Percentiles rank a stretch among this genome's conserved stretches.
Evolutionary conservation across 805 yeast species (phyloP).

Genomic region (Sugiyamaella marilandica): DNA sequence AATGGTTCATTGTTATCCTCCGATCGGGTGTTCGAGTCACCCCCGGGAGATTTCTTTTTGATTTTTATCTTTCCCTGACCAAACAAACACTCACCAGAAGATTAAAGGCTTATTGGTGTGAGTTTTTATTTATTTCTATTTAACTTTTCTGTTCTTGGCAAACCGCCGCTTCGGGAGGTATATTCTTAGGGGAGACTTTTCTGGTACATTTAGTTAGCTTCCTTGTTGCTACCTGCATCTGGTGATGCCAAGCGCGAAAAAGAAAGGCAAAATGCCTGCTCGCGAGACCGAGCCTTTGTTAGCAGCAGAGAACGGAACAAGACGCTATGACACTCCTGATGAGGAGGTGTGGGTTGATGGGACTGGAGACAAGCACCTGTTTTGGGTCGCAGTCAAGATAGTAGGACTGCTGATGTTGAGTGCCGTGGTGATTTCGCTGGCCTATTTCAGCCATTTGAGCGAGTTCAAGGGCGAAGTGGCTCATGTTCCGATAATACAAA

Average conservation of each 20-base stretch:
- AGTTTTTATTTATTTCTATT: neutral
- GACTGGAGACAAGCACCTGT: neutral
- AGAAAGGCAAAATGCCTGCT: conserved; percentile 1
- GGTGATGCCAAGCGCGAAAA: neutral
- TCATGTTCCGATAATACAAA: conserved; percentile 9
- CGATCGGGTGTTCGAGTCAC: conserved; percentile 27
- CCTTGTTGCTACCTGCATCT: too few relatives aligned
- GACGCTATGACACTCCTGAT: neutral
- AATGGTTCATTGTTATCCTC: conserved; percentile 22
- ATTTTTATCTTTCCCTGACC: neutral
- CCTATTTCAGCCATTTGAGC: conserved; percentile 3
- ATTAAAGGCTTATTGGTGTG: neutral
- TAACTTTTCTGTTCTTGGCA: too few relatives aligned
- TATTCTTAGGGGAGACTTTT: neutral
- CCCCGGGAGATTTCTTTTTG: conserved; percentile 23
- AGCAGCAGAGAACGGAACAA: neutral
- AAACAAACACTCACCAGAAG: too few relatives aligned
- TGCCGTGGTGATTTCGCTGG: neutral
- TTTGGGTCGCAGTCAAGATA: neutral
- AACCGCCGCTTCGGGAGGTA: neutral
- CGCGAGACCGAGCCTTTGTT: neutral
- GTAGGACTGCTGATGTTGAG: conserved; percentile 2
- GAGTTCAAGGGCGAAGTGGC: conserved; percentile 15
- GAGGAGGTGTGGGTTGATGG: neutral
- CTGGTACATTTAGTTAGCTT: too few relatives aligned